Percentiles rank a stretch among this genome's conserved stretches.
phyloP scores from a whole-genome alignment of 179 eudicot species.

The Camellia oleifera region DNA sequence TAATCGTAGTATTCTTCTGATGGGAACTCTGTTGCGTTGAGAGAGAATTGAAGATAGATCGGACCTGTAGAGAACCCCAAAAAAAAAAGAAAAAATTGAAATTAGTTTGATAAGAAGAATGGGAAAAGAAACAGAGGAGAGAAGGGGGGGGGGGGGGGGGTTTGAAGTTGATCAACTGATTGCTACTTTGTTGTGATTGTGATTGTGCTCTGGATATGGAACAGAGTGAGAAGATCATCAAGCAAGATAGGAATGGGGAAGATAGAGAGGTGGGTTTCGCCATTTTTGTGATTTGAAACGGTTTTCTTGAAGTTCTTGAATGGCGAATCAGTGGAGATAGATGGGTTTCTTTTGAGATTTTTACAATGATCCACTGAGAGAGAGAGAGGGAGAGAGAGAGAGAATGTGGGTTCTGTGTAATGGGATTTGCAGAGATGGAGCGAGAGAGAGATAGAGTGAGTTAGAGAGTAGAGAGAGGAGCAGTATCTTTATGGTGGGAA shows the following conservation, averaged over 20 bases:
- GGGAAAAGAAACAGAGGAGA: not conserved
- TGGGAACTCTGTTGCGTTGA: conserved; percentile 70
- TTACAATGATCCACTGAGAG: not conserved
- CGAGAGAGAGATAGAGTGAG: conserved; percentile 7
- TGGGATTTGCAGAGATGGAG: not conserved
- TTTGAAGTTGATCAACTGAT: not conserved
- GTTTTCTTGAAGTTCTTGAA: not conserved
- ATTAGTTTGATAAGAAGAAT: not conserved
- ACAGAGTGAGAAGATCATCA: not conserved
- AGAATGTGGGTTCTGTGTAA: not conserved
- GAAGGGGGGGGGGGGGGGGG: not conserved
- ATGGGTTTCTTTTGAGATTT: not conserved
- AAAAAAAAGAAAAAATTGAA: not conserved
- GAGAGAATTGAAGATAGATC: conserved; percentile 47
- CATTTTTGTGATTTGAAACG: not conserved
- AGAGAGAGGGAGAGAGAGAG: not conserved
- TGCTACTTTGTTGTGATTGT: not conserved
- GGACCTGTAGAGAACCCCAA: conserved; percentile 51
- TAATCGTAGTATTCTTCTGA: conserved; percentile 69
- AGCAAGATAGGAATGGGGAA: not conserved
- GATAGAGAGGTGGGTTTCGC: not conserved
- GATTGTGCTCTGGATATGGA: not conserved
- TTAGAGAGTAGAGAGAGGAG: not conserved
- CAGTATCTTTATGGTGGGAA: conserved; percentile 33
- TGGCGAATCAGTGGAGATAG: not conserved